phyloP scores from a whole-genome alignment of 2,329 filamentous ascomycete genomes.

The Torrubiellomyces zombiae region DNA sequence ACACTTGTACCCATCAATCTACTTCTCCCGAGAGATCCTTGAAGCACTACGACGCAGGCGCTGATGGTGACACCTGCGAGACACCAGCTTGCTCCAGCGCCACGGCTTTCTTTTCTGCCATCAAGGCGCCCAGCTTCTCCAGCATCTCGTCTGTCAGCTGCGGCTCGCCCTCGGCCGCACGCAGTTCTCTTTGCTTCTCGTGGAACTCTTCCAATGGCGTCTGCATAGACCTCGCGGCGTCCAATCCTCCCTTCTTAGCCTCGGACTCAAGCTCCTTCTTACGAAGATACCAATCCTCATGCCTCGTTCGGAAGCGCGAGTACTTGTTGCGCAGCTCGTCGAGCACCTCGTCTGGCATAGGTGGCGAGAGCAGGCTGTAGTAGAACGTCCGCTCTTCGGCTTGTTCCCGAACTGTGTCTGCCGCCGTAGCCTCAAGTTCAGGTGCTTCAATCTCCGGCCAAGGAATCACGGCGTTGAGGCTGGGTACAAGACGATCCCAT shows the following conservation, averaged over 20 bases:
- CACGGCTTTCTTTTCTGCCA: constrained; percentile 34
- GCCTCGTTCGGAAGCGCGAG: constrained; percentile 64
- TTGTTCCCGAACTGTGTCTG: constrained; percentile 60
- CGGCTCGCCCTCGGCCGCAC: constrained; percentile 36
- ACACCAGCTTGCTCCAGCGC: constrained; percentile 21
- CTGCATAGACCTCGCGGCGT: constrained; percentile 23
- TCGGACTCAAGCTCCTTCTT: constrained; percentile 43
- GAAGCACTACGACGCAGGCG: constrained; percentile 1
- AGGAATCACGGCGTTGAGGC: constrained; percentile 56
- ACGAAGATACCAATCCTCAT: constrained; percentile 57
- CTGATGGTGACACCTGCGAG: constrained; percentile 12
- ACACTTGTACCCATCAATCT: too few relatives aligned
- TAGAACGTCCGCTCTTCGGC: constrained; percentile 62
- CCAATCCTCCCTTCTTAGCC: constrained; percentile 19
- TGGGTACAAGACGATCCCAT: constrained; percentile 46
- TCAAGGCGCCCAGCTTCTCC: constrained; percentile 44
- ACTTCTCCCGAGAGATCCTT: too few relatives aligned
- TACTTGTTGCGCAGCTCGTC: constrained; percentile 77
- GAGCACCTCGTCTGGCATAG: constrained; percentile 63
- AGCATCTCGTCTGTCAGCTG: constrained; percentile 41
- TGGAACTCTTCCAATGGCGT: constrained; percentile 45
- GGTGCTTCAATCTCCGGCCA: constrained; percentile 47
- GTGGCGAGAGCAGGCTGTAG: constrained; percentile 59
- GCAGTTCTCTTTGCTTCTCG: constrained; percentile 32
- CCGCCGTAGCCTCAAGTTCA: constrained; percentile 34